Base-by-base conservation (phyloP, 768 basidiomycete genomes). In the Amanita pseudoporphyria region DNA sequence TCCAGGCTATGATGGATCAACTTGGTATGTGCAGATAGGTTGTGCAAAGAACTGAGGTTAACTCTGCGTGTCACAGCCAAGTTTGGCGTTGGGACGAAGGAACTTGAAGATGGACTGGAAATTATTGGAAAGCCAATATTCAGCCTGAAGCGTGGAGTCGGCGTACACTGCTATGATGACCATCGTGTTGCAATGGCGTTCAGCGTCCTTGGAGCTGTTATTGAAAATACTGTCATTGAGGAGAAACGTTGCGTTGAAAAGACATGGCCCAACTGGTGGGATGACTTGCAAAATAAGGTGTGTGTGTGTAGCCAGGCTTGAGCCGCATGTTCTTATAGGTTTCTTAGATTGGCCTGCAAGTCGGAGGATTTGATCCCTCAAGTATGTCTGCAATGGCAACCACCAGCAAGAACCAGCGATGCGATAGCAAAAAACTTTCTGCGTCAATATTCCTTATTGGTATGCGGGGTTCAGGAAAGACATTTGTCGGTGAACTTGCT, bases 241-340 rank as follows among this genome's bases (percentile, higher is more conserved):
- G 95, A 98, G 70, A 95, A 95, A 67, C 75, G 94, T 47, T 97
- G 96, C 60, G 96, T 99, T 28, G 95, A 95, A 67, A 99, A 99
- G 77, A 99, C 95, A 0, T 99, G 95, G 95, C 96, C 96, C 0
- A 94, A 93, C 62, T 99, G 94, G 91, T 99, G 95, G 94, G 96
- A 98, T 61, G 96, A 98, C 64, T 73, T 99, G 21, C 80, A 89
- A 62, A 93, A 90, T 71, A 96, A 96, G 80, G 90, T 88, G 45
- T 2, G 70, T 51, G 13, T n/a, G 12, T 21, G 26, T 18, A 22
- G 0, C 6, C 24, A 4, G 16, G 16, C 13, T 33, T 51, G 38
- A 16, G 13, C 9, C 9, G 22, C 24, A 22, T 7, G 35, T 28
- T 45, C 10, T 22, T 45, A 31, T 22, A 49, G 26, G 26, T 28